Evolutionary conservation across 306 rosid species (phyloP), one percentile per base, ranked within the genome.

Genomic region (Quercus gilva): DNA sequence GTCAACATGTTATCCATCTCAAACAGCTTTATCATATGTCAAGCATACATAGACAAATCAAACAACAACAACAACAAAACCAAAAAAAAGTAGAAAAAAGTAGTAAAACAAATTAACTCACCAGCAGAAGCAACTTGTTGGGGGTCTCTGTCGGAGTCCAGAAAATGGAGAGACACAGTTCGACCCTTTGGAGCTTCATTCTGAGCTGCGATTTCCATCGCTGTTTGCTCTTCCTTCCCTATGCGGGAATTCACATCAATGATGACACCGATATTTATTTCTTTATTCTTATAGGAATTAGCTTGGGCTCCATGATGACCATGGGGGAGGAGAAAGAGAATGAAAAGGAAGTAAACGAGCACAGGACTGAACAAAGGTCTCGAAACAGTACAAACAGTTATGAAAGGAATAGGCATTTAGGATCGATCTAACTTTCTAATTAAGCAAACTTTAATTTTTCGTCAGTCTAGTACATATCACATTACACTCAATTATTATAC

Each of bases 151-250:
- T 6, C 3, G 43, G 43, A 37, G 43, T 37, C 43, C 7, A 37
- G 13, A 4, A 56, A 19, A n/a, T n/a, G 13, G 33, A 61, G 68
- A 25, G 37, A 61, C 9, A 61, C 18, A 4, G 13, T 14, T 31
- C 7, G 37, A 61, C 19, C 26, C 37, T 60, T 55, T 5, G 82
- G 79, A 55, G 31, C 0, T 49, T 45, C 55, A 76, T 5, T 69
- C 75, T 76, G 86, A 59, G 75, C 84, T 72, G 87, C 87, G 76
- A 87, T 55, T 76, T 84, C 80, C 78, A 87, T 81, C 76, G 86
- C 84, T 59, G 17, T 76, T 78, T 20, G 78, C 55, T 78, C 86
- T 67, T 81, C 82, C 28, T 68, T 72, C 13, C 86, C 87, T 0
- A 3, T 61, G 20, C 63, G 73, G 61, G 90, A 84, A 68, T 73